These are phyloP conservation scores for Primulina eburnea DNA, from an alignment of 257 asterid species.

Conservation along the genomic window DNA sequence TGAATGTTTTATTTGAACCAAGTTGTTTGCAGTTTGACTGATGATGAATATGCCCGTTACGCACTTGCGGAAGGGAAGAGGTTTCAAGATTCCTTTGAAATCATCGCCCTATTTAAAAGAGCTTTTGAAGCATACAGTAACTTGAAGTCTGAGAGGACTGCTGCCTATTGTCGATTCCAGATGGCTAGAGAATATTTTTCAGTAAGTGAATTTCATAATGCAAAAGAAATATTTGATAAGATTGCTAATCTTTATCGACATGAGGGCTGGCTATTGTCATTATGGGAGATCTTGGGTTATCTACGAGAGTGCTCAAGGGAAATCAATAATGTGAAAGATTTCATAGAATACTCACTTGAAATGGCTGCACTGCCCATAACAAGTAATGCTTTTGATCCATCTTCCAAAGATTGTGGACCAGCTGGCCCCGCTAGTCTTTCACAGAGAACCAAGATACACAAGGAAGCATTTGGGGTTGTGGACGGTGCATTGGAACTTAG, in stretches of 20 bases:
- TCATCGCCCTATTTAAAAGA: slow-evolving; percentile 82
- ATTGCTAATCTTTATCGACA: slow-evolving; percentile 80
- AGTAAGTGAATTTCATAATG: slow-evolving; percentile 56
- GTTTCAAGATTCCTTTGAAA: slow-evolving; percentile 74
- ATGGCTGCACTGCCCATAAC: slow-evolving; percentile 90
- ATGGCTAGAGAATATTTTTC: slow-evolving; percentile 78
- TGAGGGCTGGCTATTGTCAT: slow-evolving; percentile 83
- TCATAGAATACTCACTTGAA: slow-evolving; percentile 91
- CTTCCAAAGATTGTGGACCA: slow-evolving; percentile 65
- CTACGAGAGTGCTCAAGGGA: slow-evolving; percentile 88
- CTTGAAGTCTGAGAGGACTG: slow-evolving; percentile 70
- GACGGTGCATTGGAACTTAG: slow-evolving; percentile 56
- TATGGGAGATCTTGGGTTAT: slow-evolving; percentile 90
- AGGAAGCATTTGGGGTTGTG: slow-evolving; percentile 78
- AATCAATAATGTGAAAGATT: slow-evolving; percentile 71
- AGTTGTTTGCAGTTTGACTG: slow-evolving; percentile 64
- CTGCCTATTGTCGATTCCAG: slow-evolving; percentile 81
- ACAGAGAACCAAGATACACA: slow-evolving; percentile 71
- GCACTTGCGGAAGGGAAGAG: slow-evolving; percentile 82
- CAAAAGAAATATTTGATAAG: slow-evolving; percentile 69
- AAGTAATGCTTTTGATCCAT: slow-evolving; percentile 35
- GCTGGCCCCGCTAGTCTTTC: slow-evolving; percentile 73
- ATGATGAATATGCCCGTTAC: slow-evolving; percentile 64
- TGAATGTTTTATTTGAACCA: slow-evolving; percentile 11
- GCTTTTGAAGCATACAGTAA: slow-evolving; percentile 70